A percentile compares a stretch with the other conserved stretches of the same genome.
These are phyloP conservation scores for Podosphaera xanthii DNA, from an alignment of 2,329 filamentous ascomycete genomes.

Conservation along the genomic window DNA sequence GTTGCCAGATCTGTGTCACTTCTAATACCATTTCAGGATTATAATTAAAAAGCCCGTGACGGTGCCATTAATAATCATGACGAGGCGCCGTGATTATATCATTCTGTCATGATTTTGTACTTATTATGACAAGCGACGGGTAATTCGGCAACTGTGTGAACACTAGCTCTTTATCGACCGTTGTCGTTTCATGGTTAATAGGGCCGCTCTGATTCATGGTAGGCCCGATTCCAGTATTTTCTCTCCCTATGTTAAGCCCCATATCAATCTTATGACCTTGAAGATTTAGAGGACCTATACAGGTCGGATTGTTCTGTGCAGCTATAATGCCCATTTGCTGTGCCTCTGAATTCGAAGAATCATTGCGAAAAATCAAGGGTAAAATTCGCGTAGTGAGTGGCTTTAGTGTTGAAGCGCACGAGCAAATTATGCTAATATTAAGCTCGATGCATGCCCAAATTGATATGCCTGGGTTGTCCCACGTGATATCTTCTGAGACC, in stretches of 20 bases:
- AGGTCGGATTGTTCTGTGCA: neutral
- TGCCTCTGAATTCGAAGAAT: neutral
- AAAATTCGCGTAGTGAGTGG: conserved; percentile 19
- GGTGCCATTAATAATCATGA: too few relatives aligned
- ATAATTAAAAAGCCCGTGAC: too few relatives aligned
- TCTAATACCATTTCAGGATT: too few relatives aligned
- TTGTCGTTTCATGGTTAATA: neutral
- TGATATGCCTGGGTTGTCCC: conserved; percentile 2
- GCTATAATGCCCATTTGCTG: neutral
- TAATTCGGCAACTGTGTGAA: neutral
- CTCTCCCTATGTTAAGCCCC: neutral
- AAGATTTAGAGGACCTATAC: neutral
- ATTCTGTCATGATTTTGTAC: neutral
- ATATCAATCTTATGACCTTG: neutral
- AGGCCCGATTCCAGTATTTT: neutral
- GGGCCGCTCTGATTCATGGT: neutral
- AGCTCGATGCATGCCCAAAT: conserved; percentile 23
- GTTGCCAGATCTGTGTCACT: too few relatives aligned
- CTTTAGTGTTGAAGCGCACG: conserved; percentile 26
- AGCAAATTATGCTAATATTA: conserved; percentile 26
- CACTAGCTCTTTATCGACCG: neutral
- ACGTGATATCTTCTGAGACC: conserved; percentile 2
- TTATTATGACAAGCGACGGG: neutral
- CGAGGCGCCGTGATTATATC: too few relatives aligned
- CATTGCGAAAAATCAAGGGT: conserved; percentile 3